Conservation (phyloP, 2,329 filamentous ascomycete genomes). For the Penicillium sp. region DNA sequence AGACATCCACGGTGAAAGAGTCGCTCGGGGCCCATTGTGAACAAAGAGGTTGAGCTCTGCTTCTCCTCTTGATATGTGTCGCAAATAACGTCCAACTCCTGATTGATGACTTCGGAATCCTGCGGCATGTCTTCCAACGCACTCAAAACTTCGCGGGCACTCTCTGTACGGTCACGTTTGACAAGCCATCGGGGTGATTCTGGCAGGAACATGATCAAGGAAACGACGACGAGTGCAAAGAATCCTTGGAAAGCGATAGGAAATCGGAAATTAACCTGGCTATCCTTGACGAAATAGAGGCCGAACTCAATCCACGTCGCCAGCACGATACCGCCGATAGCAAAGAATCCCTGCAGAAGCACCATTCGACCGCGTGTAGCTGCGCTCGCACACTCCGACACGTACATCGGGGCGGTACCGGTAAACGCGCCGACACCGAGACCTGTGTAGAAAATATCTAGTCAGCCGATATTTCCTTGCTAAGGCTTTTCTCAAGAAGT, state of each 20-base stretch:
- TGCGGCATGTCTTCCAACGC: neutral
- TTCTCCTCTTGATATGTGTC: neutral
- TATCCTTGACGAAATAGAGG: neutral
- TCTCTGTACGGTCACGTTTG: neutral
- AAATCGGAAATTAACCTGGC: neutral
- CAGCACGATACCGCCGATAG: neutral
- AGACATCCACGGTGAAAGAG: neutral
- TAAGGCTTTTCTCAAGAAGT: neutral
- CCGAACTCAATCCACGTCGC: neutral
- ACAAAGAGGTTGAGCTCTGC: neutral
- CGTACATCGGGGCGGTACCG: neutral
- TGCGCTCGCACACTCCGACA: neutral
- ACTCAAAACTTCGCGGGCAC: neutral
- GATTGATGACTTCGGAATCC: neutral
- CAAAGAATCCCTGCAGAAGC: neutral
- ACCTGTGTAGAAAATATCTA: neutral
- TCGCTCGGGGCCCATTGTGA: neutral
- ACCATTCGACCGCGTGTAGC: neutral
- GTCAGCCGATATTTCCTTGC: neutral
- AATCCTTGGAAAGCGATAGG: neutral
- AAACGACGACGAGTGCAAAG: neutral
- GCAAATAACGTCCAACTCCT: neutral
- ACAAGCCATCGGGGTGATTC: neutral
- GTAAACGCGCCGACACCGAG: neutral
- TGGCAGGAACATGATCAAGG: neutral